Conservation (phyloP, 768 basidiomycete species). For the Hemileccinum rubropunctum region DNA sequence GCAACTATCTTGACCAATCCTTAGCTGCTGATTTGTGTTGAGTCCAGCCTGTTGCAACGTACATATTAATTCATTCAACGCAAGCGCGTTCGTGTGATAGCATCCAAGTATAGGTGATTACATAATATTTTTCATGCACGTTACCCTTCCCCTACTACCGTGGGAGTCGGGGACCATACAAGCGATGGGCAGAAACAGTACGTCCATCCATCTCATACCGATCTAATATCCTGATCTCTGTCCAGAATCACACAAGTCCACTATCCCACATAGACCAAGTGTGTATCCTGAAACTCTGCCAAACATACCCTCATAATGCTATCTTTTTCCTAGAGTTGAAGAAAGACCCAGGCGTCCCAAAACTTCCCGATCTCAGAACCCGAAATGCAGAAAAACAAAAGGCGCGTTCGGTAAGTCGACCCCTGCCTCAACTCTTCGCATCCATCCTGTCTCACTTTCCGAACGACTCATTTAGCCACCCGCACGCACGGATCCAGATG, state of each 20-base stretch:
- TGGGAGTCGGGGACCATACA: no score
- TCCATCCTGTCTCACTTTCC: neutral
- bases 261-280: constrained; percentile 28
- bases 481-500: constrained; percentile 44
- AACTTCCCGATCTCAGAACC: constrained; percentile 70
- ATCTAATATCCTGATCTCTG: neutral
- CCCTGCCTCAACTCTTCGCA: neutral
- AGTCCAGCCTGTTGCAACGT: no score
- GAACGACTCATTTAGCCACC: constrained; percentile 17
- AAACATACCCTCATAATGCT: constrained; percentile 2
- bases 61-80: no score
- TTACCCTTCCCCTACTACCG: no score
- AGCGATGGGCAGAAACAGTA: constrained; percentile 34
- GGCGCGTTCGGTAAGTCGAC: constrained; percentile 37
- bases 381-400: constrained; percentile 51
- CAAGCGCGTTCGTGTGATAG: no score
- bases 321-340: constrained; percentile 56
- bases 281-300: neutral
- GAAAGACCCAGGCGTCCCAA: constrained; percentile 88
- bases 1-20: no score
- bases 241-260: constrained; percentile 24
- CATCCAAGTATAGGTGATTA: no score
- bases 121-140: no score
- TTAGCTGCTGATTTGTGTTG: no score
- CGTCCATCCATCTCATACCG: constrained; percentile 4